Conservation (phyloP, 164 flowering plant genomes). For the Tetrastigma voinierianum region DNA sequence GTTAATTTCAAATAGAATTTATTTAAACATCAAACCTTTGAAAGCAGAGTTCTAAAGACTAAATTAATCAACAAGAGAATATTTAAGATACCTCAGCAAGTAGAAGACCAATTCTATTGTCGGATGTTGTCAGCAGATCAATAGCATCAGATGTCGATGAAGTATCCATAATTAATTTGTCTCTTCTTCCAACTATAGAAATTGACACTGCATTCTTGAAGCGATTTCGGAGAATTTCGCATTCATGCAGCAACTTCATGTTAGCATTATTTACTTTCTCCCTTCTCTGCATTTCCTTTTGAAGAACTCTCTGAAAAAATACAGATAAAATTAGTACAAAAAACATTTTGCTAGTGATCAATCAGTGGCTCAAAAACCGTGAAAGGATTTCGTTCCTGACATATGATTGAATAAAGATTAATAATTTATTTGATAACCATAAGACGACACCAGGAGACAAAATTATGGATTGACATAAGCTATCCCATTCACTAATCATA, state of each 20-base stretch:
- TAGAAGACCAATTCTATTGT: slow-evolving; percentile 71
- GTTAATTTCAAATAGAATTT: background rate
- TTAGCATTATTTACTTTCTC: slow-evolving; percentile 47
- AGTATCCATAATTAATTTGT: slow-evolving; percentile 54
- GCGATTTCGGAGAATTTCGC: slow-evolving; percentile 65
- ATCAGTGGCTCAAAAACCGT: background rate
- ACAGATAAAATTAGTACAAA: background rate
- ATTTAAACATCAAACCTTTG: background rate
- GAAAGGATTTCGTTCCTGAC: too few species aligned
- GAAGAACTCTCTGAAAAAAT: slow-evolving; percentile 55
- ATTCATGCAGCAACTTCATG: slow-evolving; percentile 69
- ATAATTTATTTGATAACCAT: too few species aligned
- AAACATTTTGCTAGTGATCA: background rate
- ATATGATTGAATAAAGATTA: too few species aligned
- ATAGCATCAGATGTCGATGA: slow-evolving; percentile 68
- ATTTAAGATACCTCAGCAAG: slow-evolving; percentile 74
- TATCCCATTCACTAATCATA: too few species aligned
- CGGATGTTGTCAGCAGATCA: slow-evolving; percentile 69
- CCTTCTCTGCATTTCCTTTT: slow-evolving; percentile 54
- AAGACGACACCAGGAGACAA: too few species aligned
- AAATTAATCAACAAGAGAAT: background rate
- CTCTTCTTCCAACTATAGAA: slow-evolving; percentile 65
- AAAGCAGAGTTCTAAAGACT: background rate
- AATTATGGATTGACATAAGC: too few species aligned
- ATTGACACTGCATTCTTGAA: slow-evolving; percentile 78